A percentile compares a stretch with the other conserved stretches of the same genome.
Evolutionary conservation across 305 asterid genomes (phyloP).

Genomic region (Solanum aculeatissimum): DNA sequence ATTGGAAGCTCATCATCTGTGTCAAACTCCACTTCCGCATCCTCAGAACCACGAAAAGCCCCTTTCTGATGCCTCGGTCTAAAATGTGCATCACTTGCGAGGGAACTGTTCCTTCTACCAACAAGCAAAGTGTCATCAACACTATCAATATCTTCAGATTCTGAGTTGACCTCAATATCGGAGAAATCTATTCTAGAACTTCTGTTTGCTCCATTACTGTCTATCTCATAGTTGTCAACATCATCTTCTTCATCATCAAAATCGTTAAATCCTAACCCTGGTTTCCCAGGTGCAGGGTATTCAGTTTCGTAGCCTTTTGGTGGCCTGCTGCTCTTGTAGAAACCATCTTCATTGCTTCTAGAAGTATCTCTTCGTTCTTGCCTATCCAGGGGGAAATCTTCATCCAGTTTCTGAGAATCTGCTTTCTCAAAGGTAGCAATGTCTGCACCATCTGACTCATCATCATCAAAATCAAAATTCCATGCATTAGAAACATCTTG

Average conservation of each 20-base stretch:
- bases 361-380: conserved; percentile 20
- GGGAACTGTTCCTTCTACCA: conserved; percentile 18
- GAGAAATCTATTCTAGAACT: conserved; percentile 52
- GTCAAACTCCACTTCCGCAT: conserved; percentile 43
- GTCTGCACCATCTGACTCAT: conserved; percentile 99
- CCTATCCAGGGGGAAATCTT: conserved; percentile 30
- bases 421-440: conserved; percentile 90
- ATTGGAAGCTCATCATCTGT: conserved; percentile 79
- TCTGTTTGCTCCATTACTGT: conserved; percentile 36
- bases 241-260: conserved; percentile 91
- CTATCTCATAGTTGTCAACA: conserved; percentile 72
- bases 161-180: conserved; percentile 64
- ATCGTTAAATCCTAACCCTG: conserved; percentile 67
- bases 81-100: conserved; percentile 8
- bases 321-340: conserved; percentile 23
- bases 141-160: conserved; percentile 46
- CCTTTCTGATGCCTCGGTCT: conserved; percentile 25
- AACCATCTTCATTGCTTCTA: conserved; percentile 32
- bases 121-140: conserved; percentile 15
- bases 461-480: conserved; percentile 94
- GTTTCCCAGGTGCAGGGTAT: conserved; percentile 22
- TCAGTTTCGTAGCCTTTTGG: conserved; percentile 30
- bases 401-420: conserved; percentile 50
- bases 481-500: conserved; percentile 68
- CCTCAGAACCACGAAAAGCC: conserved; percentile 31